Base-by-base conservation (phyloP, 2,329 filamentous ascomycete genomes). In the Paraphaeosphaeria sporulosa region DNA sequence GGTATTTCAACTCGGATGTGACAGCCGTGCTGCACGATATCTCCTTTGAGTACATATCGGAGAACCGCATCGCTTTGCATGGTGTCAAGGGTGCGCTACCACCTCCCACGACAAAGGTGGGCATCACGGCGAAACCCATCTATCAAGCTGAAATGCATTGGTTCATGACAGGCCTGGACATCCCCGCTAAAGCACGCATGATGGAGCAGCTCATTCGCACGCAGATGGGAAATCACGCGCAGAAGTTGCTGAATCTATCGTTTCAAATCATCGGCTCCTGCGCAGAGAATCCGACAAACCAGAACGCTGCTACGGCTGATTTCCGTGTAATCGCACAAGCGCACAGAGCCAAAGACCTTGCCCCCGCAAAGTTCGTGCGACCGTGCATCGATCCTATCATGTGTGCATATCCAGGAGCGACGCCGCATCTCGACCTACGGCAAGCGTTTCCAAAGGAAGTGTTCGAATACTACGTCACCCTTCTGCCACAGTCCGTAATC, bases 1-100 rank as follows among this genome's bases (percentile, higher is more conserved):
- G 80, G 78, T 87, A 87, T 68, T 85, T 81, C 77, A 86, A 87
- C 72, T 83, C 81, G 0, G 85, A 87, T 62, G 85, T 87, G 32
- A 85, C 82, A 0, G 85, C 85, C 0, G 67, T 84, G 15, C 73
- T 87, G 15, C 75, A 80, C 49, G 75, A 81, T n/a, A 74, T 86
- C 40, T 80, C 78, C 59, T 84, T 89, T 61, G 81, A 85, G 49
- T 80, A 87, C 7, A 19, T 19, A n/a, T 17, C 15, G 15, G n/a
- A 42, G 7, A 17, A 42, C 3, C 38, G 38, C 81, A 87, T 64
- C 79, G 79, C 80, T 2, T 57, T 87, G 13, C 76, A 76, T 25
- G 82, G 82, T 19, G 75, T 84, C 21, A 75, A 76, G 52, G 79
- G 77, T 9, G 72, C 73, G 4, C 76, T 80, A 0, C 82, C 82